phyloP scores from a whole-genome alignment of 257 asterid genomes.

The Voacanga thouarsii region DNA sequence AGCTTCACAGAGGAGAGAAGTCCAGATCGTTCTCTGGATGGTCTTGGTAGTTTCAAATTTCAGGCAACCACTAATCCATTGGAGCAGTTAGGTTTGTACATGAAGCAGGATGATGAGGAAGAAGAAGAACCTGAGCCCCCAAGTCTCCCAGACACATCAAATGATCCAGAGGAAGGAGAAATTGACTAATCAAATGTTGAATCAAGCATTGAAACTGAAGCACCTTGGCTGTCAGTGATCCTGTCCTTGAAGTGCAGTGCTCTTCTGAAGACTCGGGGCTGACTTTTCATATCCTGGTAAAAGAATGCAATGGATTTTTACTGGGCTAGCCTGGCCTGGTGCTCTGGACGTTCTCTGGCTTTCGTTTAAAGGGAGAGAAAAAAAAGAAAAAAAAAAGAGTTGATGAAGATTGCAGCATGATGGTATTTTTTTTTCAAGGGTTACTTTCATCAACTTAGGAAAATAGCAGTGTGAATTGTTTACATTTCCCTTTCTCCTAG shows the following conservation, averaged over 20 bases:
- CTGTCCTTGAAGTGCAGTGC: background rate
- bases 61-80: conserved; percentile 54
- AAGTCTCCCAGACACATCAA: conserved; percentile 26
- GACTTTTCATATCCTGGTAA: background rate
- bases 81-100: conserved; percentile 73
- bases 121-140: conserved; percentile 54
- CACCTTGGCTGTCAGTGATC: conserved; percentile 5
- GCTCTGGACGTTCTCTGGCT: background rate
- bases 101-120: conserved; percentile 68
- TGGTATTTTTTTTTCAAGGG: background rate
- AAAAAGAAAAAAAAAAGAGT: background rate
- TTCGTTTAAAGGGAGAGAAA: background rate
- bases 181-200: conserved; percentile 12
- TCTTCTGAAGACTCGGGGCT: background rate
- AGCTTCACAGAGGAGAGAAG: conserved; percentile 52
- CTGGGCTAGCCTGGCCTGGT: background rate
- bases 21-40: conserved; percentile 48
- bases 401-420: background rate
- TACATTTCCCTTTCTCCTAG: background rate
- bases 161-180: conserved; percentile 30
- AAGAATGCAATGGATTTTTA: background rate
- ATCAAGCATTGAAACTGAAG: background rate
- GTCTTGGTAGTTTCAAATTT: conserved; percentile 63
- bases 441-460: background rate
- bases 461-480: conserved; percentile 9